A percentile compares a stretch with the other conserved stretches of the same genome.
Evolutionary conservation across 805 yeast species (phyloP).

Genomic region (Phaffomyces opuntiae): DNA sequence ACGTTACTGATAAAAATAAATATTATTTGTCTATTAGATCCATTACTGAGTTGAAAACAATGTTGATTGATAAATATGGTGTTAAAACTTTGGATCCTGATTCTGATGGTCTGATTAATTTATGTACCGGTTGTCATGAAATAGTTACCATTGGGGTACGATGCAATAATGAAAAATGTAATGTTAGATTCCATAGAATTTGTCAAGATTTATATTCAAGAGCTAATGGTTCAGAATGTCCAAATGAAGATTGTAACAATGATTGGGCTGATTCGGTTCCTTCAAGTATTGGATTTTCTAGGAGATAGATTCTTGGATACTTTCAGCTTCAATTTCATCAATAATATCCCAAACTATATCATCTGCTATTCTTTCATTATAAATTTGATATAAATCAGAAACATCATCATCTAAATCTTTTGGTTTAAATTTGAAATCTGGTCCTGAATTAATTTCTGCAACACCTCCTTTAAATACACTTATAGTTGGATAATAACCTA

Average conservation of each 20-base stretch:
- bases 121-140: constrained; percentile 45
- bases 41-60: constrained; percentile 40
- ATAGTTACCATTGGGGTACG: constrained; percentile 46
- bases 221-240: constrained; percentile 28
- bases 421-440: constrained; percentile 46
- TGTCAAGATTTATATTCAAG: constrained; percentile 38
- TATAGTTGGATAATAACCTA: constrained; percentile 89
- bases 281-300: neutral
- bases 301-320: constrained; percentile 27
- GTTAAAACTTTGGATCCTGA: constrained; percentile 13
- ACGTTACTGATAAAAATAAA: constrained; percentile 24
- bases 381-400: constrained; percentile 51
- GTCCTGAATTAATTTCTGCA: constrained; percentile 65
- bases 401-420: constrained; percentile 28
- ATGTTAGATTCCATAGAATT: constrained; percentile 38
- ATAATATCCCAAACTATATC: constrained; percentile 77
- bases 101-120: constrained; percentile 30
- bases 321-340: constrained; percentile 72
- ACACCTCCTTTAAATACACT: constrained; percentile 77
- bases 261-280: constrained; percentile 10
- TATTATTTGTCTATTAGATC: constrained; percentile 34
- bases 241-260: constrained; percentile 22
- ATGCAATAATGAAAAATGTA: constrained; percentile 30
- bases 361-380: constrained; percentile 65
- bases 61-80: constrained; percentile 39